Conservation (phyloP, 2,329 filamentous ascomycete genomes). For the Cladophialophora yegresii region DNA sequence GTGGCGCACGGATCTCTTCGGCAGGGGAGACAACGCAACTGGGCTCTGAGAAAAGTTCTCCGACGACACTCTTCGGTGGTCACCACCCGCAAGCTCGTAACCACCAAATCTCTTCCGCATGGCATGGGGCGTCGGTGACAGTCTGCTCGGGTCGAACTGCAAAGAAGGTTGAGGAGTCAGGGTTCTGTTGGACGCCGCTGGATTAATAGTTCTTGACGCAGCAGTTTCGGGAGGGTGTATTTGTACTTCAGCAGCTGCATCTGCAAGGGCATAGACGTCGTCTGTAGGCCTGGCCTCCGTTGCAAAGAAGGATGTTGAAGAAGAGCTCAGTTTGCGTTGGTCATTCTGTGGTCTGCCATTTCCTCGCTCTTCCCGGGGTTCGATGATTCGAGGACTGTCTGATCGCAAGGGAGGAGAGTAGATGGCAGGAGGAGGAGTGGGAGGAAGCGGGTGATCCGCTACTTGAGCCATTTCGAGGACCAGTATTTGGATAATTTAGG, state of each 20-base stretch:
- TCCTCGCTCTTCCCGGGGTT: conserved; percentile 26
- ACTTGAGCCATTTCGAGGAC: conserved; percentile 29
- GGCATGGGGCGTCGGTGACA: conserved; percentile 29
- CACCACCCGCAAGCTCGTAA: conserved; percentile 11
- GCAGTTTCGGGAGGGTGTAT: conserved; percentile 30
- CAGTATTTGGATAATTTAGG: conserved; percentile 2
- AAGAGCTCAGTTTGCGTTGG: conserved; percentile 14
- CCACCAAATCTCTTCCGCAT: conserved; percentile 22
- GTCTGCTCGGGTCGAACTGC: conserved; percentile 29
- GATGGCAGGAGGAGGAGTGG: conserved; percentile 48
- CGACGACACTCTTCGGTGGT: conserved; percentile 29
- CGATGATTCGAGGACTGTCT: conserved; percentile 29
- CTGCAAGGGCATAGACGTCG: conserved; percentile 11
- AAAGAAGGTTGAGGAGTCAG: conserved; percentile 28
- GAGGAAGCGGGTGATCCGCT: conserved; percentile 34
- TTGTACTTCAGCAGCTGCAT: conserved; percentile 22
- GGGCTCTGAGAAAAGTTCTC: conserved; percentile 24
- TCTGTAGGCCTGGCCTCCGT: conserved; percentile 12
- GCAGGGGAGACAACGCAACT: conserved; percentile 25
- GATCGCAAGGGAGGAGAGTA: conserved; percentile 45
- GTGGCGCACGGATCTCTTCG: conserved; percentile 37
- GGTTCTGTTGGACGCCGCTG: conserved; percentile 22
- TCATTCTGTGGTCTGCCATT: conserved; percentile 6
- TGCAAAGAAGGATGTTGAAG: conserved; percentile 26
- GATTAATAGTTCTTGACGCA: conserved; percentile 23